These are phyloP conservation scores for Coccomyxa subellipsoidea DNA, from an alignment of 163 green algal genomes.

Conservation along the genomic window DNA sequence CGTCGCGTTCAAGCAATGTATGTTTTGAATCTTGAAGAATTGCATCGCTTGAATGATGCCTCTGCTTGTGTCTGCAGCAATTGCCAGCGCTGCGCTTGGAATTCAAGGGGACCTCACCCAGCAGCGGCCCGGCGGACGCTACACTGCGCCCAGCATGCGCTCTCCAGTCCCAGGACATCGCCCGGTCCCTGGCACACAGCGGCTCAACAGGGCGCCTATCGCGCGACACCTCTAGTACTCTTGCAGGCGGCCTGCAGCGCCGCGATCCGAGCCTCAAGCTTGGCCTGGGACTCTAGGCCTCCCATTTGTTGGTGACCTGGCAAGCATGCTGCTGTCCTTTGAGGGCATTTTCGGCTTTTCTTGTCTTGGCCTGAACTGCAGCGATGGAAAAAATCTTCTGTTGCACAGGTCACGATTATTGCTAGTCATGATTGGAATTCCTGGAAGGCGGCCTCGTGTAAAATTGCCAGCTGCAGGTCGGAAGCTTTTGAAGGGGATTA, in stretches of 20 bases:
- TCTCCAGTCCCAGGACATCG: neutral
- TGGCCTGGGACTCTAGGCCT: neutral
- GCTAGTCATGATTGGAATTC: too few relatives aligned
- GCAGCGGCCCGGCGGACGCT: neutral
- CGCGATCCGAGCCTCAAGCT: neutral
- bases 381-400: too few relatives aligned
- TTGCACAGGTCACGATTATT: too few relatives aligned
- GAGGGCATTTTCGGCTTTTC: too few relatives aligned
- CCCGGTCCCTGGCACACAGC: neutral
- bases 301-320: too few relatives aligned
- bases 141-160: neutral
- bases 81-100: neutral
- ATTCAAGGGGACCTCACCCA: constrained; percentile 1
- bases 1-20: too few relatives aligned
- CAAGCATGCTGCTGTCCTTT: neutral
- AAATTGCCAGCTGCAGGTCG: too few relatives aligned
- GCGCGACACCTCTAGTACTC: neutral
- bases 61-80: neutral
- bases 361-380: too few relatives aligned
- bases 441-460: too few relatives aligned
- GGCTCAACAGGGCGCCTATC: constrained; percentile 3
- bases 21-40: neutral
- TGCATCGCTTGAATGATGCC: neutral
- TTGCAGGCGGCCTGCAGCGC: neutral
- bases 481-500: too few relatives aligned